Conservation (phyloP, 176 grass and related monocot species). For the Carex parvula region DNA sequence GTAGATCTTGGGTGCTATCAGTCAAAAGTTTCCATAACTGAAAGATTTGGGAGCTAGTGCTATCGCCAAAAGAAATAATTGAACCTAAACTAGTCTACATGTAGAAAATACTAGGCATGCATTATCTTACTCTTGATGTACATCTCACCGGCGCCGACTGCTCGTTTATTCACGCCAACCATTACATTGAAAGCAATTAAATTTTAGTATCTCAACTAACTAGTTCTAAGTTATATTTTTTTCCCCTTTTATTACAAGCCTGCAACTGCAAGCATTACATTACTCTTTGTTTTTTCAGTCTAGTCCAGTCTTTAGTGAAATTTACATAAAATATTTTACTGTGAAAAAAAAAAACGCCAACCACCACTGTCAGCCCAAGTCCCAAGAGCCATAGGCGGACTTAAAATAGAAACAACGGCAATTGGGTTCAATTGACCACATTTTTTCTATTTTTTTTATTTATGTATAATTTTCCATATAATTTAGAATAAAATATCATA, state of each 20-base stretch:
- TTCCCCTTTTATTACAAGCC: not conserved
- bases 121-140: slow-evolving; percentile 7
- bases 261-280: not conserved
- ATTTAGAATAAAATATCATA: too few relatives aligned
- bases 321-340: not conserved
- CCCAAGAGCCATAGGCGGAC: too few relatives aligned
- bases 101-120: slow-evolving; percentile 2
- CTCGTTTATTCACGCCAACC: slow-evolving; percentile 1
- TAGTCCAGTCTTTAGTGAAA: not conserved
- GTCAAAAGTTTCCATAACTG: slow-evolving; percentile 4
- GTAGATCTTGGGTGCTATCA: not conserved
- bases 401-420: too few relatives aligned
- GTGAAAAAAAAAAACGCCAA: not conserved
- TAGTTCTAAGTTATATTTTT: not conserved
- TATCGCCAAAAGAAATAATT: slow-evolving; percentile 9
- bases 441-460: too few relatives aligned
- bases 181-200: not conserved
- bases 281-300: not conserved
- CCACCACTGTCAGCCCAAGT: not conserved
- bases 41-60: slow-evolving; percentile 18
- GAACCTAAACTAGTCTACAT: not conserved
- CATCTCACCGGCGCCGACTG: slow-evolving; percentile 11
- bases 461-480: too few relatives aligned
- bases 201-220: not conserved
- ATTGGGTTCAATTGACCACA: too few relatives aligned